Evolutionary conservation across 1,139 yeast species (phyloP), one percentile per base, ranked within the genome.

Genomic region (Candida sojae): DNA sequence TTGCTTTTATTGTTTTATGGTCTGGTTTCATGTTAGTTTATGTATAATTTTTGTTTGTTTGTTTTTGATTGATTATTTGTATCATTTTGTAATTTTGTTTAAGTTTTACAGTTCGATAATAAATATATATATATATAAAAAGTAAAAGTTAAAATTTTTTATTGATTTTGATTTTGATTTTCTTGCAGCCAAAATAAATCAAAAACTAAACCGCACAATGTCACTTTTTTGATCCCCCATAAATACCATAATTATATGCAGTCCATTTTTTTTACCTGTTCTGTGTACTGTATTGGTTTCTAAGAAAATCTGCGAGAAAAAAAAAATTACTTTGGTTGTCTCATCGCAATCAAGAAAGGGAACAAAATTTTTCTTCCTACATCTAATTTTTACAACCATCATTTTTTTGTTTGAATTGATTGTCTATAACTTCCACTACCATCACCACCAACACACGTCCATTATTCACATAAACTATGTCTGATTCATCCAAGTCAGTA

Each of bases 401-500:
- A 26, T 33, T 46, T 36, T 39, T 39, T 34, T 43, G 7, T 30
- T 26, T 37, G 28, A 10, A n/a, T 28, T 26, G 6, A 21, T 21
- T 9, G 17, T 12, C 26, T 12, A 42, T 13, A 34, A 5, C 28
- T 33, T 17, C 26, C 11, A 21, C 32, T 26, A 45, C 36, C n/a
- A 28, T 13, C 29, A 32, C 29, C 25, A 30, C 26, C 30, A n/a
- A 21, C 5, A 8, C 21, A 17, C 21, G 21, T 17, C 7, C 7
- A 12, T 10, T 12, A 10, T 7, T 6, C 10, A n/a, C 7, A 26
- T 26, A 26, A 8, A 50, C 32, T 13, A 58, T 58, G 61, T 50
- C 57, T 49, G 62, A 57, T 47, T 42, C 61, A 35, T 46, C 56
- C 11, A 53, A 53, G 37, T 55, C 59, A 36, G 51, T 48, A 44